Percentiles rank a stretch among this genome's conserved stretches.
These are phyloP conservation scores for Colletotrichum sp. DNA, from an alignment of 2,329 filamentous ascomycete genomes.

Conservation along the genomic window DNA sequence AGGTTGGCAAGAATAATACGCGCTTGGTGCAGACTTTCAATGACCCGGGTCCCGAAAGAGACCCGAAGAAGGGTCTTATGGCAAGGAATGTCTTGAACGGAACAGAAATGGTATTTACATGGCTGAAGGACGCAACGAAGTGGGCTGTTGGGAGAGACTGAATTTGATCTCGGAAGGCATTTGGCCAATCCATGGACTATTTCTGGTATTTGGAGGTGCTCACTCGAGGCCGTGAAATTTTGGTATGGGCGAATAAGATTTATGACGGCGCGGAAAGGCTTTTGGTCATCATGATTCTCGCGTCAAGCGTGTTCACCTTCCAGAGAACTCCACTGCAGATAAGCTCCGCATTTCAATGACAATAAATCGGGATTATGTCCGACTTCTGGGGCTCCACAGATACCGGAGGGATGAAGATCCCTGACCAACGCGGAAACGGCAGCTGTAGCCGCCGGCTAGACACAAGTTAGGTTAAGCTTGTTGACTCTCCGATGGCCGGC, in stretches of 20 bases:
- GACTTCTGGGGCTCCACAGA: neutral
- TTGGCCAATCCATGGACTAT: neutral
- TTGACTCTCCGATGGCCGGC: neutral
- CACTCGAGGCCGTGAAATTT: neutral
- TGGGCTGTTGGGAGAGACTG: constrained; percentile 25
- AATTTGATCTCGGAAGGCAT: neutral
- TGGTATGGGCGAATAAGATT: neutral
- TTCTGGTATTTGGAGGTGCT: neutral
- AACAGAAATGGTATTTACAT: constrained; percentile 28
- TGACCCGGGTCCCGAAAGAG: constrained; percentile 41
- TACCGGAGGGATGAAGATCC: neutral
- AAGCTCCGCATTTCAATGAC: neutral
- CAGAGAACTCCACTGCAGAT: neutral
- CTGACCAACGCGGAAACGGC: neutral
- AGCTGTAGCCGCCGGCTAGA: neutral
- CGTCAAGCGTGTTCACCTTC: neutral
- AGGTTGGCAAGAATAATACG: constrained; percentile 37
- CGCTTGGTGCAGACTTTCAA: constrained; percentile 38
- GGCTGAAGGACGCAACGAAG: constrained; percentile 27
- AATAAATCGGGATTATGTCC: neutral
- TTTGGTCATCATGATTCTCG: neutral
- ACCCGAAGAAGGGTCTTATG: constrained; percentile 29
- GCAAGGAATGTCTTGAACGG: constrained; percentile 31
- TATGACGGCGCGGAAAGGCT: neutral
- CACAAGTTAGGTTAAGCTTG: neutral